A percentile compares a stretch with the other conserved stretches of the same genome.
Conservation (phyloP, 108 stramenopile genomes). For the Cyclotella choctawhatcheeana region DNA sequence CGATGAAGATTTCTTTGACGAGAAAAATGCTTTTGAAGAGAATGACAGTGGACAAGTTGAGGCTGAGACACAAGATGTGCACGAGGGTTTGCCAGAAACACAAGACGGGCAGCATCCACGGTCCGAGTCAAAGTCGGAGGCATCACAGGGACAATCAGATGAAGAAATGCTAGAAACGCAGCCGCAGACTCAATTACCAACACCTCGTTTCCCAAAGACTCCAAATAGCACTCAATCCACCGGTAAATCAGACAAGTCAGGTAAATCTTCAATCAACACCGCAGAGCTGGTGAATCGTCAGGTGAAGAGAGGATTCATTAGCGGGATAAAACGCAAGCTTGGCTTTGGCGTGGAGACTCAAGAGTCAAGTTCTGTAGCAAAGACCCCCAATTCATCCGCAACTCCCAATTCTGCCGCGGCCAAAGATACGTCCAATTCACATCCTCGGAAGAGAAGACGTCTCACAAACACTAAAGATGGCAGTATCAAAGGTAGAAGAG, state of each 20-base stretch:
- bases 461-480: not conserved
- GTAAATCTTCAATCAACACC: conserved; percentile 37
- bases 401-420: not conserved
- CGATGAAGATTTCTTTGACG: conserved; percentile 10
- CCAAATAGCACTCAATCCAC: not conserved
- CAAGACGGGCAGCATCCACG: not conserved
- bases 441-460: not conserved
- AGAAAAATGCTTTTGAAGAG: conserved; percentile 16
- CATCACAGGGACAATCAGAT: not conserved
- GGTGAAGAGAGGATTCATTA: not conserved
- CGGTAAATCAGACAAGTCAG: not conserved
- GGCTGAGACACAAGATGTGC: not conserved
- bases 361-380: not conserved
- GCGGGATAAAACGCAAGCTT: conserved; percentile 35
- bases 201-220: not conserved
- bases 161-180: conserved; percentile 26
- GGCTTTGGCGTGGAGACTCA: conserved; percentile 18
- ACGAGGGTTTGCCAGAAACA: not conserved
- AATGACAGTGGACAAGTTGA: not conserved
- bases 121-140: not conserved
- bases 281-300: not conserved
- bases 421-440: too few species aligned
- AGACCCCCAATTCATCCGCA: not conserved
- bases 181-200: conserved; percentile 3
- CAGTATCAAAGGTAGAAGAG: conserved; percentile 4